These are phyloP conservation scores for Gynostemma pentaphyllum DNA, from an alignment of 306 rosid species.

Conservation along the genomic window DNA sequence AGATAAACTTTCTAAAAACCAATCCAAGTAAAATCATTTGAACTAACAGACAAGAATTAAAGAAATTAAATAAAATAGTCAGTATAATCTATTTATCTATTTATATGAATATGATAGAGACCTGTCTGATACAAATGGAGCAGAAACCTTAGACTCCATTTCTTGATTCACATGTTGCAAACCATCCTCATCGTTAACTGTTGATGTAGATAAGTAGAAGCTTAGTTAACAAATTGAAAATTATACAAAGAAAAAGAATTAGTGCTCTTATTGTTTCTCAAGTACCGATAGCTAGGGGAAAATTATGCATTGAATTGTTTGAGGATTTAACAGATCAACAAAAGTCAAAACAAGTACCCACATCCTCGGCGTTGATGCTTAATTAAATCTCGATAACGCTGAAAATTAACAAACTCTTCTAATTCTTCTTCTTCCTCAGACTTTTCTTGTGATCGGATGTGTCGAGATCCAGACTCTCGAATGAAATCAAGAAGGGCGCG, in stretches of 20 bases:
- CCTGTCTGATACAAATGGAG: slow-evolving; percentile 70
- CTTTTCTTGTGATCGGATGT: slow-evolving; percentile 50
- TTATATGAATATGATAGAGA: slow-evolving; percentile 10
- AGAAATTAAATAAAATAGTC: background rate
- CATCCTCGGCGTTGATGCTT: slow-evolving; percentile 99
- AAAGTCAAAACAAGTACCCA: slow-evolving; percentile 80
- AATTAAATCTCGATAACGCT: slow-evolving; percentile 99
- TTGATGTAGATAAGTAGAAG: slow-evolving; percentile 23
- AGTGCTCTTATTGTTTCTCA: slow-evolving; percentile 17
- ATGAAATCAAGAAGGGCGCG: slow-evolving; percentile 96
- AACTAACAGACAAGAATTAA: background rate
- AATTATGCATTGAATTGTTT: slow-evolving; percentile 19
- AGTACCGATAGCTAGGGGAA: slow-evolving; percentile 9
- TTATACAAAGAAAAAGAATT: slow-evolving; percentile 1
- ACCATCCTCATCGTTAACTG: slow-evolving; percentile 91
- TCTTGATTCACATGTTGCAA: slow-evolving; percentile 87
- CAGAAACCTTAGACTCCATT: slow-evolving; percentile 71
- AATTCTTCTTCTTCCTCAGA: slow-evolving; percentile 93
- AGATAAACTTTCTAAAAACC: background rate
- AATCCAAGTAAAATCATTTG: background rate
- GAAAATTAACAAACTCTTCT: slow-evolving; percentile 99
- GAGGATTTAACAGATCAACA: slow-evolving; percentile 28
- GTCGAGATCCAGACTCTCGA: slow-evolving; percentile 61
- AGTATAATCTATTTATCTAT: background rate
- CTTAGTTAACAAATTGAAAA: background rate